phyloP scores from a whole-genome alignment of 1,284 basidiomycete species.

The Schizopora paradoxa region DNA sequence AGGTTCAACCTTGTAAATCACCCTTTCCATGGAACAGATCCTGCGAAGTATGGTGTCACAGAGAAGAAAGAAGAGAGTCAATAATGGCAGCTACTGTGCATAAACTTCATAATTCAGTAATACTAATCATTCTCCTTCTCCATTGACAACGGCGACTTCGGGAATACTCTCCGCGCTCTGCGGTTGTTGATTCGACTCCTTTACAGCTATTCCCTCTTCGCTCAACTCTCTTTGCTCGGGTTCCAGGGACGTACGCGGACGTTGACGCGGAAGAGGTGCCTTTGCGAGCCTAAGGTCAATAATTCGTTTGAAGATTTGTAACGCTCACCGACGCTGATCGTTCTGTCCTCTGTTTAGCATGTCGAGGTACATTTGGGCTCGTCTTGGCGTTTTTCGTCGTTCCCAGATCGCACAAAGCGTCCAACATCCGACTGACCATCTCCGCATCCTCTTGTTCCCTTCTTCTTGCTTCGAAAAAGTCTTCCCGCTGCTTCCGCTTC shows the following conservation, averaged over 20 bases:
- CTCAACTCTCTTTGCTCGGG: too few species aligned
- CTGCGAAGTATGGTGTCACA: conserved; percentile 65
- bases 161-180: neutral
- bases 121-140: neutral
- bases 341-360: too few species aligned
- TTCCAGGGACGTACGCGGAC: too few species aligned
- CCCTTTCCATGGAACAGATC: conserved; percentile 79
- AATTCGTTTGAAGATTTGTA: too few species aligned
- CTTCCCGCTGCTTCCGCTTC: conserved; percentile 27
- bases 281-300: too few species aligned
- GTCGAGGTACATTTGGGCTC: too few species aligned
- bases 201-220: too few species aligned
- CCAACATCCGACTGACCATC: conserved; percentile 32
- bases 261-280: too few species aligned
- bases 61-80: conserved; percentile 19
- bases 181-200: neutral
- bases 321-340: too few species aligned
- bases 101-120: neutral
- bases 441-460: conserved; percentile 33
- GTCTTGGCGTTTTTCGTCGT: too few species aligned
- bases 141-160: neutral
- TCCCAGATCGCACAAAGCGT: conserved; percentile 17
- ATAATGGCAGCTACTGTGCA: conserved; percentile 1
- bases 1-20: conserved; percentile 95
- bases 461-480: conserved; percentile 24